Evolutionary conservation across 768 basidiomycete species (phyloP).

Genomic region (Amanita muscaria): DNA sequence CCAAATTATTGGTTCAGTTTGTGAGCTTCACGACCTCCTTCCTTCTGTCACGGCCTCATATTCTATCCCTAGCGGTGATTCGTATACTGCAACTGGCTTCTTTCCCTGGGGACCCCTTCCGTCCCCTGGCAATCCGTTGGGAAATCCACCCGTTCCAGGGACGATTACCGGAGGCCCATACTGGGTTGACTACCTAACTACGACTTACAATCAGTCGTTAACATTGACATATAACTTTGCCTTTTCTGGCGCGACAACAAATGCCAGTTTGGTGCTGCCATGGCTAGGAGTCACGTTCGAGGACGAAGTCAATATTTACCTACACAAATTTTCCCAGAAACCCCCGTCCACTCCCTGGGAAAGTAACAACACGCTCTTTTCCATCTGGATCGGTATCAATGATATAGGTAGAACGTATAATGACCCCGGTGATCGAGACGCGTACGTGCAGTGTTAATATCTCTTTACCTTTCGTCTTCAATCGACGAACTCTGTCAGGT

Average conservation of each 20-base stretch:
- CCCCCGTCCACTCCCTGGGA: slow-evolving; percentile 49
- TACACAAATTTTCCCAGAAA: slow-evolving; percentile 35
- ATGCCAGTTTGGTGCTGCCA: slow-evolving; percentile 46
- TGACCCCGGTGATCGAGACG: slow-evolving; percentile 34
- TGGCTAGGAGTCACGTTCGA: slow-evolving; percentile 43
- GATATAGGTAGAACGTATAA: slow-evolving; percentile 54
- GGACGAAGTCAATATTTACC: slow-evolving; percentile 58
- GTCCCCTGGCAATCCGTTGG: slow-evolving; percentile 37
- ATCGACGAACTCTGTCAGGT: slow-evolving; percentile 20
- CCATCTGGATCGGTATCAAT: slow-evolving; percentile 65
- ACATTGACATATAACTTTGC: slow-evolving; percentile 60
- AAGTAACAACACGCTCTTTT: slow-evolving; percentile 48
- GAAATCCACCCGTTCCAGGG: slow-evolving; percentile 47
- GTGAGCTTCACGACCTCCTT: slow-evolving; percentile 22
- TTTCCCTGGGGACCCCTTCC: slow-evolving; percentile 30
- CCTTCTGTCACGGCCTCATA: neutral
- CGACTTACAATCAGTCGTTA: slow-evolving; percentile 42
- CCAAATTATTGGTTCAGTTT: slow-evolving; percentile 58
- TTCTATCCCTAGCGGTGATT: slow-evolving; percentile 35
- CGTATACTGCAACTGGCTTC: slow-evolving; percentile 53
- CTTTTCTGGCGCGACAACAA: slow-evolving; percentile 58
- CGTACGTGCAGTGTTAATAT: too few relatives aligned
- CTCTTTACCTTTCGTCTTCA: neutral
- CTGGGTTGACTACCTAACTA: slow-evolving; percentile 50
- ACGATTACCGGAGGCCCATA: slow-evolving; percentile 49